Base-by-base conservation (phyloP, 2,329 filamentous ascomycete genomes). In the Ceratocystis cubensis region DNA sequence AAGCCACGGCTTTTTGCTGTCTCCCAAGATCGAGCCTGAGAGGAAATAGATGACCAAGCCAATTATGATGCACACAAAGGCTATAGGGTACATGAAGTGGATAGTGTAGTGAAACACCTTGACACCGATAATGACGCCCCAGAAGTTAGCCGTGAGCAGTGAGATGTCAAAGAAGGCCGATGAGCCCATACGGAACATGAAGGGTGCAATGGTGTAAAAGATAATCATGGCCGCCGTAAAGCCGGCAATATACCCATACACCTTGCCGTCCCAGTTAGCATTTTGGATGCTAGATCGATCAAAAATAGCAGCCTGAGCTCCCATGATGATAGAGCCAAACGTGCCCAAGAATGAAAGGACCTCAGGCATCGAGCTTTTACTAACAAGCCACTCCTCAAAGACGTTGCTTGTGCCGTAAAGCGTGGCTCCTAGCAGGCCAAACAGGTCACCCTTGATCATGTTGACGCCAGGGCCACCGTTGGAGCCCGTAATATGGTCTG, bases 81-180 rank as follows among this genome's bases (percentile, higher is more conserved):
- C 93, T 73, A 96, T 89, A 4, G 94, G 93, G 77, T 99, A 99
- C 77, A 96, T 82, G 81, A 84, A 96, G 77, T 96, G 89, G 67
- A 99, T 84, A 50, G 76, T 76, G 71, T 88, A 84, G 57, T 87
- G 84, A 73, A 99, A 96, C 62, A 97, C 89, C 74, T 87, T 83
- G 71, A 95, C 84, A 63, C 94, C 94, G 71, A 99, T 93, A 71
- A 95, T 88, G 69, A 96, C 88, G 70, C 91, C 92, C 94, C 94
- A 99, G 78, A 97, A 97, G 77, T 96, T 96, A 71, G 87, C 90
- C 1, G 94, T 97, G 68, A 99, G 80, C 70, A 99, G 80, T 6
- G 88, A 93, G 72, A 97, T 96, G 76, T 99, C 96, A 80, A 96
- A 95, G 78, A 99, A 96, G 22, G 92, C 93, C 2, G 94, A 94